Base-by-base conservation (phyloP, 352 stramenopile species). In the Phytophthora sp. region DNA sequence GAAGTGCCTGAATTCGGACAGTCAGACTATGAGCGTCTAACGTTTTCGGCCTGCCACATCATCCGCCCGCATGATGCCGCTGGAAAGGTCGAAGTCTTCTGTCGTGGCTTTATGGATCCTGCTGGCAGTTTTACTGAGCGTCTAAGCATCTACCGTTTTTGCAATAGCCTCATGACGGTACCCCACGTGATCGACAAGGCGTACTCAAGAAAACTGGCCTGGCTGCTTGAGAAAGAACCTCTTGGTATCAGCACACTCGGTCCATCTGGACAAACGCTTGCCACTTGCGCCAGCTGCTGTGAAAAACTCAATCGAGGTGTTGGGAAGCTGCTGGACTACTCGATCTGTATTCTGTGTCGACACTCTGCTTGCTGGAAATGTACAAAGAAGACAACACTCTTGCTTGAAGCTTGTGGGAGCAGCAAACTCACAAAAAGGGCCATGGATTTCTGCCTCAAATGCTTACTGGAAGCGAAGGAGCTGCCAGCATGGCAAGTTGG, bases 261-360 rank as follows among this genome's bases (percentile, higher is more conserved):
- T 23, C 27, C 34, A 37, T 2, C 41, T n/a, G 27, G 11, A 38
- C 17, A 32, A 38, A 31, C 3, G 39, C 46, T 43, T 27, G 65
- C 43, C 20, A 27, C 26, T 20, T 49, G 41, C n/a, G 32, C 37
- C 5, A 64, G 57, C 20, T 76, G 67, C 42, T 34, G 12, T 49
- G 44, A 62, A 39, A 62, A 59, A 1, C 45, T 69, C 12, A 49
- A 50, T 18, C 62, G 55, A 27, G 48, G 55, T 20, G 32, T 76
- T 28, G 54, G 32, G 21, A 72, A 46, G 23, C 20, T 76, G 7
- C 32, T 76, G 31, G 53, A 67, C 61, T 39, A 45, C 34, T 26
- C 55, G 8, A 51, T 60, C 8, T 88, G 79, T 42, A 48, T 80
- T 32, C 69, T 80, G 15, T 88, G 79, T 39, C 72, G 74, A n/a